Base-by-base conservation (phyloP, 768 basidiomycete genomes). In the Pulveroboletus sp. region DNA sequence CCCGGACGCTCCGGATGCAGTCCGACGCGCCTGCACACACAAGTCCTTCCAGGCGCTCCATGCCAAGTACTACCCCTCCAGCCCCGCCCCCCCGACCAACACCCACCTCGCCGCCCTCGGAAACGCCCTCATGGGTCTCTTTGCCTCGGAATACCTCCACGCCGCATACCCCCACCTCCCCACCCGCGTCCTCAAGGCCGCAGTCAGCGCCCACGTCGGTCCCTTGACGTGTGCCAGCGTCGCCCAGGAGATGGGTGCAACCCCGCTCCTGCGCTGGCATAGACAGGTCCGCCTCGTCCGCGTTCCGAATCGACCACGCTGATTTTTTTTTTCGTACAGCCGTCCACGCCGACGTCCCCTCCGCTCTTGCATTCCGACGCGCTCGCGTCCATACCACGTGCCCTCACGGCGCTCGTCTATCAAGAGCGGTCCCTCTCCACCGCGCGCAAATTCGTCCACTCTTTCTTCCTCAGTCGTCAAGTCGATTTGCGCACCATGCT, bases 131-230 rank as follows among this genome's bases (percentile, higher is more conserved):
- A 80, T 96, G 71, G 94, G 94, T 46, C 76, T 96, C 26, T 93
- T 96, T 64, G 87, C 91, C 20, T 59, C 89, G 3, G 94, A 98
- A 70, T 82, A 86, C 63, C 71, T 96, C 34, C 77, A 87, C 47
- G 75, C 83, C 12, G 76, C 81, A 38, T 97, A 87, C 67, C 95
- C 95, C 0, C 85, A 94, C 62, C 78, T 98, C 23, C 95, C 95
- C 2, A 93, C 91, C 19, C 83, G 90, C 47, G 93, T 93, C 20
- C 71, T 91, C 58, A 94, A 96, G 71, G 88, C 90, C 6, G 93
- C 90, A 13, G 82, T 95, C 50, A 93, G 89, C 35, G 90, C 93
- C 46, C 89, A 91, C 67, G 94, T 93, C 27, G 95, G 95, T 13
- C 85, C 90, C 14, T 72, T 80, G 56, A 85, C 87, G 6, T 92